These are phyloP conservation scores for Lipomyces mesembrius DNA, from an alignment of 805 yeast species.

Conservation along the genomic window DNA sequence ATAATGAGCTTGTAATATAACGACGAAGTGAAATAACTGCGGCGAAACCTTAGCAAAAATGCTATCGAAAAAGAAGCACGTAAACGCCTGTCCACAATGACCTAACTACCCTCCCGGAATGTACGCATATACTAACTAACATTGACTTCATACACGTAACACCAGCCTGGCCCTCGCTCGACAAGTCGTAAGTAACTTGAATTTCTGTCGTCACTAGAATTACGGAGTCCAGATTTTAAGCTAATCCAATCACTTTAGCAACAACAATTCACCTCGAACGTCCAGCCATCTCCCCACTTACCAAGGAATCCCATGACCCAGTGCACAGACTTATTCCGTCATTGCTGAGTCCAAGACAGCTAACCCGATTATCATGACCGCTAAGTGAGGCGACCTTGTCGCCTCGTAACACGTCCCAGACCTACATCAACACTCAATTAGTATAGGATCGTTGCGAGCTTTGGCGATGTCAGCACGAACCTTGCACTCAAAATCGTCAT, in stretches of 20 bases:
- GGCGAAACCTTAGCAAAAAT: neutral
- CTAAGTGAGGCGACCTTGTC: conserved; percentile 67
- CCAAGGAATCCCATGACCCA: conserved; percentile 77
- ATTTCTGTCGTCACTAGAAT: neutral
- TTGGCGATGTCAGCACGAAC: conserved; percentile 9
- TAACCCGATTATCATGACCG: conserved; percentile 66
- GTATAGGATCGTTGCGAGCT: neutral
- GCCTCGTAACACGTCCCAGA: conserved; percentile 76
- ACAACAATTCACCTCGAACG: neutral
- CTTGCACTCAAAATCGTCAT: conserved; percentile 70
- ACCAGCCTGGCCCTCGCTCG: neutral
- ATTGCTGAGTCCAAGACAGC: conserved; percentile 66
- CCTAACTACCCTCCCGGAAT: neutral
- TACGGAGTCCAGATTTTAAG: conserved; percentile 24
- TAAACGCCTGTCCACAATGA: neutral
- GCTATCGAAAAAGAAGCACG: neutral
- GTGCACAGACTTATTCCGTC: conserved; percentile 81
- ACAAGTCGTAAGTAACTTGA: neutral
- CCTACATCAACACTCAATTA: conserved; percentile 42
- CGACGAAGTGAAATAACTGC: neutral
- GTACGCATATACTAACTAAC: neutral
- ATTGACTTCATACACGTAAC: neutral
- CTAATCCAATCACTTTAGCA: conserved; percentile 2
- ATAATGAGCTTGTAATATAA: no score
- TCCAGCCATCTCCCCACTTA: conserved; percentile 29